Percentiles rank a stretch among this genome's conserved stretches.
These are phyloP conservation scores for Hypoxylon rickii DNA, from an alignment of 495 filamentous ascomycete species.

Conservation along the genomic window DNA sequence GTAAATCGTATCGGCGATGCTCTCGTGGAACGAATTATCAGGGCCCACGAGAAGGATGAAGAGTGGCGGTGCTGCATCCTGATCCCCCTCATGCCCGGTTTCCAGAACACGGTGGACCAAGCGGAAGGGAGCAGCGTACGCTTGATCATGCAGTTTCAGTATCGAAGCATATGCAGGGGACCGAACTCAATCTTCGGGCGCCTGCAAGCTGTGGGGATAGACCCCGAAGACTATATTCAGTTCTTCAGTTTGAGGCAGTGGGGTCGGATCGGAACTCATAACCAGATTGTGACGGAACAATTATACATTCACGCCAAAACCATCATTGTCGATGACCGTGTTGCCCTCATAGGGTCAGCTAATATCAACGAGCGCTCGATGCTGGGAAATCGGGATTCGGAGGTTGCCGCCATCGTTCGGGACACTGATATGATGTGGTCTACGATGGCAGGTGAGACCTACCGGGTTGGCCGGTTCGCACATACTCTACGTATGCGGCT, in stretches of 20 bases:
- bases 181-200: conserved; percentile 91
- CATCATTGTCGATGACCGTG: conserved; percentile 94
- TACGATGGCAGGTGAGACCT: conserved; percentile 86
- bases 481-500: conserved; percentile 91
- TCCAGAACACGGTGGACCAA: conserved; percentile 93
- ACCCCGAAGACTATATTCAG: conserved; percentile 94
- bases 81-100: conserved; percentile 96
- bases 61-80: conserved; percentile 93
- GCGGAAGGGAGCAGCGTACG: conserved; percentile 93
- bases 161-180: conserved; percentile 93
- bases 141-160: conserved; percentile 97
- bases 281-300: conserved; percentile 89
- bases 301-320: conserved; percentile 98
- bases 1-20: conserved; percentile 95
- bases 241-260: conserved; percentile 93
- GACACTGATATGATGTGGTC: conserved; percentile 95
- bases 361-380: conserved; percentile 99
- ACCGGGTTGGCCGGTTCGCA: conserved; percentile 87
- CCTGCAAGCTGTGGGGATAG: conserved; percentile 78
- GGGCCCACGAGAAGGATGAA: conserved; percentile 82
- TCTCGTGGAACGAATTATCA: conserved; percentile 85
- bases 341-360: conserved; percentile 93
- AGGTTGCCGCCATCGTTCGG: conserved; percentile 86
- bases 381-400: conserved; percentile 88
- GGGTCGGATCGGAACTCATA: conserved; percentile 86